A percentile compares a stretch with the other conserved stretches of the same genome.
Evolutionary conservation across 805 yeast genomes (phyloP).

Genomic region (Myxozyma lipomycoides): DNA sequence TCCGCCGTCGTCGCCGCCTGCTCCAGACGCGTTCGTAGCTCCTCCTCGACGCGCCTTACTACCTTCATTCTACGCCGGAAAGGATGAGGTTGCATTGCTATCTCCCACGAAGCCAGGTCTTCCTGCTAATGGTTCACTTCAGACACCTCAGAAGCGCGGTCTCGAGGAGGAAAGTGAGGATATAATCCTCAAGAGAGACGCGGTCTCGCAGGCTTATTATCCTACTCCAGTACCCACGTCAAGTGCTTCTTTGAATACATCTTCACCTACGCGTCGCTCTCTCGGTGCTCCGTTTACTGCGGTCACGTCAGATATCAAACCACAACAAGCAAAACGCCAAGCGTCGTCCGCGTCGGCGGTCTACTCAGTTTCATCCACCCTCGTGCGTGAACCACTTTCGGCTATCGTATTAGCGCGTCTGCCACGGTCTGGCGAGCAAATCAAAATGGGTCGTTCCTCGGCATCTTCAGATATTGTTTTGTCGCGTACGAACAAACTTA

Average conservation of each 20-base stretch:
- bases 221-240: slow-evolving; percentile 37
- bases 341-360: neutral
- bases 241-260: slow-evolving; percentile 9
- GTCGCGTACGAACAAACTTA: slow-evolving; percentile 48
- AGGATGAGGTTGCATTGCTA: neutral
- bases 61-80: slow-evolving; percentile 22
- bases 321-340: neutral
- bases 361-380: neutral
- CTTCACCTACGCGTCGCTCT: slow-evolving; percentile 18
- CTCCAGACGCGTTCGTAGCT: slow-evolving; percentile 1
- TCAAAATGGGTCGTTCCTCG: slow-evolving; percentile 67
- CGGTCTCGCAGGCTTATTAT: slow-evolving; percentile 32
- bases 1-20: slow-evolving; percentile 52
- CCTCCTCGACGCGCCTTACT: slow-evolving; percentile 23
- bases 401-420: slow-evolving; percentile 43
- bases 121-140: neutral
- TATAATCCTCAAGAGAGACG: slow-evolving; percentile 10
- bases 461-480: slow-evolving; percentile 51
- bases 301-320: slow-evolving; percentile 2
- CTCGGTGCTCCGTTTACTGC: slow-evolving; percentile 1
- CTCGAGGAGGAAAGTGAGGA: neutral
- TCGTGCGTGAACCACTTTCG: slow-evolving; percentile 39
- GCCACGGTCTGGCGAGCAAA: slow-evolving; percentile 39
- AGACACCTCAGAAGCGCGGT: slow-evolving; percentile 18
- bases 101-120: neutral